Conservation (phyloP, 192 early-diverging fungal genomes). For the Backusella tarrabulga region DNA sequence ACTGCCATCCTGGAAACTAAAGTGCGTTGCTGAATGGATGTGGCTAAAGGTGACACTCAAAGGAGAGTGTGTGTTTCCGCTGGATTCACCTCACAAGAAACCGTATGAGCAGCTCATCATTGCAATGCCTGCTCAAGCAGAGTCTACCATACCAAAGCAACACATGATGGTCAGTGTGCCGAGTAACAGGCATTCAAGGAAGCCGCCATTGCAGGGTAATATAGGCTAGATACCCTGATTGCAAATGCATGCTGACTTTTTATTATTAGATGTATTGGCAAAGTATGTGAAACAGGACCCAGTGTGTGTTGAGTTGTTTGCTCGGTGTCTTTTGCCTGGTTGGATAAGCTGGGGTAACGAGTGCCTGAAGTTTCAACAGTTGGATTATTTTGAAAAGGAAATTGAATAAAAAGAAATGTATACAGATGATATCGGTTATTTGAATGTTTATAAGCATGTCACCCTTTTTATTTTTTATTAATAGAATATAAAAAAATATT, state of each 20-base stretch:
- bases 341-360: constrained; percentile 76
- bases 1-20: constrained; percentile 59
- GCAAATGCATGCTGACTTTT: no score
- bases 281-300: constrained; percentile 28
- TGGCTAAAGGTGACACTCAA: constrained; percentile 65
- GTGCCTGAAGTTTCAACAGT: constrained; percentile 55
- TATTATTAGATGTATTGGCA: constrained; percentile 28
- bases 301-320: constrained; percentile 64
- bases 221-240: no score
- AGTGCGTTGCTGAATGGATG: constrained; percentile 53
- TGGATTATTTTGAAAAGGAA: constrained; percentile 20
- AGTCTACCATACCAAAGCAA: neutral
- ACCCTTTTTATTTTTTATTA: no score
- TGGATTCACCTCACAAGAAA: constrained; percentile 52
- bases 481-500: neutral
- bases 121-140: constrained; percentile 19
- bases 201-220: constrained; percentile 55
- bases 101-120: constrained; percentile 66
- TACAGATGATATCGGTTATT: no score
- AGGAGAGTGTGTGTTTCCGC: constrained; percentile 41
- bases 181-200: constrained; percentile 55
- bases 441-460: no score
- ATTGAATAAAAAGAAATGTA: no score
- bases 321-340: constrained; percentile 51
- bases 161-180: constrained; percentile 54